Percentiles rank a stretch among this genome's conserved stretches.
These are phyloP conservation scores for Vanderwaltozyma polyspora DNA, from an alignment of 805 yeast species.

Conservation along the genomic window DNA sequence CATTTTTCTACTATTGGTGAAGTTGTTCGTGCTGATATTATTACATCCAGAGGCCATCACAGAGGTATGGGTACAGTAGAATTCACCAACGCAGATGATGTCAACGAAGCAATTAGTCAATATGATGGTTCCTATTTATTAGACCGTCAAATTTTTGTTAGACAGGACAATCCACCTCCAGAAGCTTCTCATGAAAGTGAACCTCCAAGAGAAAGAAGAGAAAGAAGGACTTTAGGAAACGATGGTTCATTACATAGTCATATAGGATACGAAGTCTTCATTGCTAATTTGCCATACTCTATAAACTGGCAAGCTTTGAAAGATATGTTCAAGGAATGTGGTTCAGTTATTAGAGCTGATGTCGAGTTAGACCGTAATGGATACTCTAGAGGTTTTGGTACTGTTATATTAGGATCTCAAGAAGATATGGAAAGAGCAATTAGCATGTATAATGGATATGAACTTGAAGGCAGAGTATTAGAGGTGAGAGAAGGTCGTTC, in stretches of 20 bases:
- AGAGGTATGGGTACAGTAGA: conserved; percentile 91
- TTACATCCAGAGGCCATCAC: conserved; percentile 65
- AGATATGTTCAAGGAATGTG: conserved; percentile 70
- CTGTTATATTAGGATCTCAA: conserved; percentile 55
- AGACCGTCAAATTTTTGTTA: conserved; percentile 77
- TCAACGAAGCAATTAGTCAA: conserved; percentile 56
- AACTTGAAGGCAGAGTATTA: conserved; percentile 17
- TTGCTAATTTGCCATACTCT: conserved; percentile 76
- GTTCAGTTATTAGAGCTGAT: conserved; percentile 75
- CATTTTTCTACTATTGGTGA: conserved; percentile 51
- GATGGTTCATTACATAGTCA: not conserved
- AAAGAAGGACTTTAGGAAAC: not conserved
- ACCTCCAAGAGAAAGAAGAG: conserved; percentile 4
- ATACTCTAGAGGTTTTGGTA: conserved; percentile 70
- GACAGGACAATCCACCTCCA: conserved; percentile 87
- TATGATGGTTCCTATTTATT: conserved; percentile 52
- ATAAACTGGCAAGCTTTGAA: conserved; percentile 75
- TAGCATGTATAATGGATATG: conserved; percentile 58
- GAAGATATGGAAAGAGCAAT: conserved; percentile 66
- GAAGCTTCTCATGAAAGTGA: conserved; percentile 14
- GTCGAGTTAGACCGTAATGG: conserved; percentile 54
- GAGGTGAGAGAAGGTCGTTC: conserved; percentile 12
- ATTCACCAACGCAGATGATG: conserved; percentile 53
- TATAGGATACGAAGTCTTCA: conserved; percentile 44
- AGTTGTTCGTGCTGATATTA: conserved; percentile 73